Evolutionary conservation across 176 grass and related monocot genomes (phyloP).

Genomic region (Olyra latifolia): DNA sequence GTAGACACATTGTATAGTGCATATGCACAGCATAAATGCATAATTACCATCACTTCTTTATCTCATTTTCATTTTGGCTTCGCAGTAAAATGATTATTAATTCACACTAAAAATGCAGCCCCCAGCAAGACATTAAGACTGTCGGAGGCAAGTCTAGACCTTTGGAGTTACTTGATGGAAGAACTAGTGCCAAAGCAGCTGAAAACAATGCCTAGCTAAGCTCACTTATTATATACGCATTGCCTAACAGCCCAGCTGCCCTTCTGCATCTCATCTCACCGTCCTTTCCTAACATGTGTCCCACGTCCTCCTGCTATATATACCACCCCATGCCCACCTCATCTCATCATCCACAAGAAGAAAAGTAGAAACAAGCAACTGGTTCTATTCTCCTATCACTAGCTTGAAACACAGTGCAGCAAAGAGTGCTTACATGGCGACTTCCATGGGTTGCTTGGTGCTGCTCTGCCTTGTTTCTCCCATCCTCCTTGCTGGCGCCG

Average conservation of each 20-base stretch:
- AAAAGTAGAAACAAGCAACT: constrained; percentile 27
- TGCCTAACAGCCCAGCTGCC: constrained; percentile 43
- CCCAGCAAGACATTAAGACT: constrained; percentile 6
- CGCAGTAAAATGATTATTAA: not conserved
- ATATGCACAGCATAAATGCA: not conserved
- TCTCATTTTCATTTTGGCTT: not conserved
- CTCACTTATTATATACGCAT: constrained; percentile 46
- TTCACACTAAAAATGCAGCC: constrained; percentile 6
- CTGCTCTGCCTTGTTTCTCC: constrained; percentile 50
- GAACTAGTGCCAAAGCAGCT: constrained; percentile 10
- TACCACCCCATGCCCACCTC: constrained; percentile 39
- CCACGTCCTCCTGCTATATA: constrained; percentile 48
- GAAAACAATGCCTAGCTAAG: constrained; percentile 5
- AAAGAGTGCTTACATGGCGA: constrained; percentile 48
- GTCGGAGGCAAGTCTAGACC: not conserved
- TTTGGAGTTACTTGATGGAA: not conserved
- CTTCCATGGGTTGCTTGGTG: constrained; percentile 42
- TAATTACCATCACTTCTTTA: constrained; percentile 7
- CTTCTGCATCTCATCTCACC: constrained; percentile 37
- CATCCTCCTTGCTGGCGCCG: constrained; percentile 37
- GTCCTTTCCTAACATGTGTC: not conserved
- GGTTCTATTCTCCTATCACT: constrained; percentile 6
- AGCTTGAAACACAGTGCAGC: constrained; percentile 16
- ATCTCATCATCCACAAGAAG: constrained; percentile 24
- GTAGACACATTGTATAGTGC: not conserved